Percentiles rank a stretch among this genome's conserved stretches.
phyloP scores from a whole-genome alignment of 2,329 filamentous ascomycete genomes.

The Diplodia intermedia region DNA sequence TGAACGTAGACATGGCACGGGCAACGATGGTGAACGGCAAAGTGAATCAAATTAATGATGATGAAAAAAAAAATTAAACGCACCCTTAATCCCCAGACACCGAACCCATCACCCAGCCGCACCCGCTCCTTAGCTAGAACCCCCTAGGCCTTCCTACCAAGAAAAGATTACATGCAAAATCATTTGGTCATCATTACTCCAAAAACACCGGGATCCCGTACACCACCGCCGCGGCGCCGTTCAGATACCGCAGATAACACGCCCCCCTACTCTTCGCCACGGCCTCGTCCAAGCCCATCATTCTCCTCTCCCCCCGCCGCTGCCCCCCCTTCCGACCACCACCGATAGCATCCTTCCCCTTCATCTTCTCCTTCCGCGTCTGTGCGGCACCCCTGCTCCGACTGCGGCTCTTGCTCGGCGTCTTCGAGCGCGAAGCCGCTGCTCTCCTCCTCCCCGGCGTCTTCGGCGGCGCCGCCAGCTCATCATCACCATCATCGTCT shows the following conservation, averaged over 20 bases:
- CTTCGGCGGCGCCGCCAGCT: constrained; percentile 31
- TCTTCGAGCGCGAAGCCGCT: constrained; percentile 32
- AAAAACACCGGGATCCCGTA: constrained; percentile 95
- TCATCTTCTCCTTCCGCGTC: constrained; percentile 37
- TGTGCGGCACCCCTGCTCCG: constrained; percentile 35
- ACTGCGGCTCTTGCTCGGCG: constrained; percentile 25
- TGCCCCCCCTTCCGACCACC: not conserved
- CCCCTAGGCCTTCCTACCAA: not conserved
- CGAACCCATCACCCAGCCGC: not conserved
- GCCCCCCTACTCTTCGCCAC: constrained; percentile 75
- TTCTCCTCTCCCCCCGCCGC: not conserved
- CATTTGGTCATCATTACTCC: constrained; percentile 37
- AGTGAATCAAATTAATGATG: not conserved
- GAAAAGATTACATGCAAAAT: not conserved
- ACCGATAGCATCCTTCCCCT: constrained; percentile 34
- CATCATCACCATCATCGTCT: constrained; percentile 33
- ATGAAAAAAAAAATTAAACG: not conserved
- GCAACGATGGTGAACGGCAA: not conserved
- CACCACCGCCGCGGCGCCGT: constrained; percentile 89
- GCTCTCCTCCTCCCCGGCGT: constrained; percentile 15
- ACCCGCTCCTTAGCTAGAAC: not conserved
- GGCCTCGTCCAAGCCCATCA: constrained; percentile 72
- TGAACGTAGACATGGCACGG: not conserved
- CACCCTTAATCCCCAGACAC: not conserved
- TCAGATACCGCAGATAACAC: constrained; percentile 90